phyloP scores from a whole-genome alignment of 2,329 filamentous ascomycete genomes.

The Phyllosticta citriasiana region DNA sequence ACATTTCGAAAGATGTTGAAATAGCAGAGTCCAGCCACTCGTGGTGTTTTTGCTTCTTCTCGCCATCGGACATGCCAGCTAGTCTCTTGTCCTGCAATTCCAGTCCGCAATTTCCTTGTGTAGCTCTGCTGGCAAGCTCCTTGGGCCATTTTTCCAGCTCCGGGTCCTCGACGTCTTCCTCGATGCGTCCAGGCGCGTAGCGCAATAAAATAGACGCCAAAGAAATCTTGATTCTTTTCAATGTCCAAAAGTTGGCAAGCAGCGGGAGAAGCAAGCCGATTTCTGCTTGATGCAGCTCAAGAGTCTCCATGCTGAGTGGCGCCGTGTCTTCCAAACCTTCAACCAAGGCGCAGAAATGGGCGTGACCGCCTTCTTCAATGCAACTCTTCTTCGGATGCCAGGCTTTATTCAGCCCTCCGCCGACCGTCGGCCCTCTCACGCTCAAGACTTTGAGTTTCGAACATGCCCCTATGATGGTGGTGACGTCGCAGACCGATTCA shows the following conservation, averaged over 20 bases:
- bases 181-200: conserved; percentile 11
- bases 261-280: not conserved
- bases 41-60: conserved; percentile 16
- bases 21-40: not conserved
- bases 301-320: not conserved
- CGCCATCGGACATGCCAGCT: conserved; percentile 17
- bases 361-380: conserved; percentile 2
- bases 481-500: not conserved
- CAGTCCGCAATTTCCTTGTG: conserved; percentile 11
- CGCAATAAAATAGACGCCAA: not conserved
- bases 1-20: not conserved
- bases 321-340: not conserved
- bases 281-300: conserved; percentile 5
- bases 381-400: not conserved
- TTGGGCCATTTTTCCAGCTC: not conserved
- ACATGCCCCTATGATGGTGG: not conserved
- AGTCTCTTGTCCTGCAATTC: conserved; percentile 19
- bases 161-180: not conserved
- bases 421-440: conserved; percentile 3
- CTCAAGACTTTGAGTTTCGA: not conserved
- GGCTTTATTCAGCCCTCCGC: not conserved
- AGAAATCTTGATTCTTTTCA: not conserved
- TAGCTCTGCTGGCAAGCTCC: not conserved
- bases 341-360: conserved; percentile 1
- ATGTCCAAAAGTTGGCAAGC: not conserved